Evolutionary conservation across 352 stramenopile genomes (phyloP), one percentile per base, ranked within the genome.

Genomic region (Blastocystis sp.): DNA sequence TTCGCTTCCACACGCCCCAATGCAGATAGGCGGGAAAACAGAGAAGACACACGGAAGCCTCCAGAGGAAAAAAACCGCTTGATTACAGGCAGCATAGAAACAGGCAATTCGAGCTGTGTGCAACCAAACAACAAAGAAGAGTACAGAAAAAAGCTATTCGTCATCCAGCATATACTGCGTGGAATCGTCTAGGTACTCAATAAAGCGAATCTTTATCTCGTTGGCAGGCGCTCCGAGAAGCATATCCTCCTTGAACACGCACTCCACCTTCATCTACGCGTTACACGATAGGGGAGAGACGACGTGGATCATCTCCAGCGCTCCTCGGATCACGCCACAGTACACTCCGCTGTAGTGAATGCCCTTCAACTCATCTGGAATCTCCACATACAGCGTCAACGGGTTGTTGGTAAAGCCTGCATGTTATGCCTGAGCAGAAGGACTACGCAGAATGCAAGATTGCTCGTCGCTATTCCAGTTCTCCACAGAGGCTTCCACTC

Each of bases 281-380:
- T 48, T 6, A 84, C 19, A 3, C 21, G 28, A 4, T 17, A 40
- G 11, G 3, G 28, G 60, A 89, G 43, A 40, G n/a, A 89, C 10
- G 88, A 94, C 90, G 88, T 93, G 92, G 21, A 96, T 93, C 94
- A 98, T 98, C 92, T 98, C 96, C 60, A 98, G 90, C 9, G 95
- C 95, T 2, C 96, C 96, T 63, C 95, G 93, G 59, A 98, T 93
- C 28, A 98, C 93, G 11, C 96, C 96, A 89, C 95, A 98, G 65
- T 98, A 94, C 54, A 99, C 91, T 89, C 98, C 98, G 28, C 93
- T 97, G 92, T 99, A 98, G 90, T 95, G 95, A 74, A 98, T 91
- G 48, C 91, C 89, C 28, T 74, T 89, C 3, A 45, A 70, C 24
- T 90, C 76, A 24, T 91, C 80, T 52, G 89, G 80, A 48, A 77